A percentile compares a stretch with the other conserved stretches of the same genome.
Conservation (phyloP, 1,139 yeast genomes). For the Lodderomyces oxycetoniae region DNA sequence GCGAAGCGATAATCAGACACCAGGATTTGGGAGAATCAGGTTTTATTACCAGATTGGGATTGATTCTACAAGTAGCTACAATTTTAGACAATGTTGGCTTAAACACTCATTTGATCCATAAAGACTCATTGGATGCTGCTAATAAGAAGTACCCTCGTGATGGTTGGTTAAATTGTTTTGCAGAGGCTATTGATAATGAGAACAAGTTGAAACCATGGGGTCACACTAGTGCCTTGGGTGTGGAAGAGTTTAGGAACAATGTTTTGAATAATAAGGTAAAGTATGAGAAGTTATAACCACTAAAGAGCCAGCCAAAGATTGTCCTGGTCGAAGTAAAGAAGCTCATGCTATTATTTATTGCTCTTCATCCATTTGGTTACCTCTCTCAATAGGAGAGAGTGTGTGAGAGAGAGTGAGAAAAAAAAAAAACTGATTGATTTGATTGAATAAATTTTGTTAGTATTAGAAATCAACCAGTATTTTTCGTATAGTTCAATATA, state of each 20-base stretch:
- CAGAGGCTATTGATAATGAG: slow-evolving; percentile 32
- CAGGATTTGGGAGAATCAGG: slow-evolving; percentile 36
- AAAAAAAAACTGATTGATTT: not conserved
- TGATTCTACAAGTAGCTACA: slow-evolving; percentile 33
- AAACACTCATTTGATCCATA: slow-evolving; percentile 28
- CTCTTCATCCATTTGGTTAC: not conserved
- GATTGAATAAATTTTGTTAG: too few species aligned
- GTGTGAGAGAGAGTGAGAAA: not conserved
- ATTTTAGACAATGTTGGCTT: slow-evolving; percentile 37
- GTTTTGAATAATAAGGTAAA: slow-evolving; percentile 26
- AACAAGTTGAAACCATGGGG: slow-evolving; percentile 33
- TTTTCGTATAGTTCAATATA: too few species aligned
- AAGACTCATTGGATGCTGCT: slow-evolving; percentile 26
- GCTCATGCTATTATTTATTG: too few species aligned
- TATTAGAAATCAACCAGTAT: too few species aligned
- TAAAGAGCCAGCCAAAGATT: too few species aligned
- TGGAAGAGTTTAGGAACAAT: slow-evolving; percentile 25
- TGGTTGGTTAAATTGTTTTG: slow-evolving; percentile 35
- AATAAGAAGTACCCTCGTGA: slow-evolving; percentile 26
- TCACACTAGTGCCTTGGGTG: slow-evolving; percentile 35
- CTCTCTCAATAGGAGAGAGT: not conserved
- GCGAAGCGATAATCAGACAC: slow-evolving; percentile 37
- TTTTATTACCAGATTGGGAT: slow-evolving; percentile 33
- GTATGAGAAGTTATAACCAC: slow-evolving; percentile 20
- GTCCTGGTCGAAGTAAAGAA: too few species aligned